Evolutionary conservation across 768 basidiomycete genomes (phyloP).

Genomic region (Agaricus subrufescens): DNA sequence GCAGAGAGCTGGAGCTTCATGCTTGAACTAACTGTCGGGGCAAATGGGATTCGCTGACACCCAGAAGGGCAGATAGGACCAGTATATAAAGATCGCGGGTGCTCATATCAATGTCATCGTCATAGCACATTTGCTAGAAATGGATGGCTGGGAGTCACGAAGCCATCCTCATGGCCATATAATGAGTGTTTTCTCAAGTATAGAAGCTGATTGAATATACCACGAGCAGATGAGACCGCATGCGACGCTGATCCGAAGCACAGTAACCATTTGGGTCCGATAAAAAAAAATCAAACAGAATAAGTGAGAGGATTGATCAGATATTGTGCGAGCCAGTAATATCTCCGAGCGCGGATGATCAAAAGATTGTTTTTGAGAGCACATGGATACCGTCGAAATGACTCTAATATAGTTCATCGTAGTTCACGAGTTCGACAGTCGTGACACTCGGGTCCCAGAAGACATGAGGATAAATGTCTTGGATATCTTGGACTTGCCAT

Average conservation of each 20-base stretch:
- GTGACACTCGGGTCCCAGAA: neutral
- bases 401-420: neutral
- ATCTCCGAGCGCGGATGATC: neutral
- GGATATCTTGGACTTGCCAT: too few species aligned
- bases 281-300: neutral
- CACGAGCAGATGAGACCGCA: neutral
- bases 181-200: neutral
- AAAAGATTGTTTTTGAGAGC: neutral
- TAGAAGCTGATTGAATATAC: neutral
- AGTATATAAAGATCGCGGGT: neutral
- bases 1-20: conserved; percentile 8
- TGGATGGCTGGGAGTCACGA: conserved; percentile 1
- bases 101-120: neutral
- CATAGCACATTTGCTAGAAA: neutral
- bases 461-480: neutral
- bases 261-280: neutral
- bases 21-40: neutral
- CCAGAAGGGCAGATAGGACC: neutral
- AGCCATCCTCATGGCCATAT: neutral
- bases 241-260: neutral
- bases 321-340: neutral
- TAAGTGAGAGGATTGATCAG: neutral
- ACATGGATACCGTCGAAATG: neutral
- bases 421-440: neutral
- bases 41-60: neutral